Conservation (phyloP, 495 filamentous ascomycete genomes). For the Penicillium paxilli region DNA sequence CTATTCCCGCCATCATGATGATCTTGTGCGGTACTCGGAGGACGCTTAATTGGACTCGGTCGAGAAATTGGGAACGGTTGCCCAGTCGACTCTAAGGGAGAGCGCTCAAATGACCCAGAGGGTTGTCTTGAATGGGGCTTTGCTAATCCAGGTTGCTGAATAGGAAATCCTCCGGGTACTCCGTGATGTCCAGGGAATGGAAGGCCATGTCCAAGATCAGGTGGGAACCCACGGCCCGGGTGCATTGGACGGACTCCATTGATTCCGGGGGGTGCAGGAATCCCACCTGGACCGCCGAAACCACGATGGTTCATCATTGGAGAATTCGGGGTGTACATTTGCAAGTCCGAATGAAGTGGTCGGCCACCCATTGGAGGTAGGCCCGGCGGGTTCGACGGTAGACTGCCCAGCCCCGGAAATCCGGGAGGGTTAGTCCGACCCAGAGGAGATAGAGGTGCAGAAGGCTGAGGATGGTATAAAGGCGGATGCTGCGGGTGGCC, state of each 20-base stretch:
- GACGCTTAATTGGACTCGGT: slow-evolving; percentile 86
- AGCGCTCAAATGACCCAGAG: slow-evolving; percentile 59
- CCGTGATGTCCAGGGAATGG: slow-evolving; percentile 38
- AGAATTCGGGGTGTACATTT: slow-evolving; percentile 55
- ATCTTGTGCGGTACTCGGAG: slow-evolving; percentile 71
- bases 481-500: slow-evolving; percentile 34
- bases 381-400: slow-evolving; percentile 56
- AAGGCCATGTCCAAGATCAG: slow-evolving; percentile 46
- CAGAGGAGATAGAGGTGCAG: slow-evolving; percentile 54
- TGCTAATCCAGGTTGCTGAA: slow-evolving; percentile 37
- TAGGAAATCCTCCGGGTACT: slow-evolving; percentile 31
- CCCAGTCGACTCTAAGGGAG: slow-evolving; percentile 40
- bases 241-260: slow-evolving; percentile 57
- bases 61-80: slow-evolving; percentile 67
- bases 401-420: slow-evolving; percentile 45
- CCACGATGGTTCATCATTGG: slow-evolving; percentile 46
- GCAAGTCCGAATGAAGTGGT: slow-evolving; percentile 48
- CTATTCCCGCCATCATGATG: slow-evolving; percentile 44
- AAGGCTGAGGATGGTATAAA: slow-evolving; percentile 50
- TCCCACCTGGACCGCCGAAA: slow-evolving; percentile 56
- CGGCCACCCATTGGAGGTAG: slow-evolving; percentile 50
- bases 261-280: slow-evolving; percentile 60
- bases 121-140: slow-evolving; percentile 60
- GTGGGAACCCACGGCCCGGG: slow-evolving; percentile 64
- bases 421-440: slow-evolving; percentile 54